Base-by-base conservation (phyloP, 2,329 filamentous ascomycete species). In the Aspergillus sp. region DNA sequence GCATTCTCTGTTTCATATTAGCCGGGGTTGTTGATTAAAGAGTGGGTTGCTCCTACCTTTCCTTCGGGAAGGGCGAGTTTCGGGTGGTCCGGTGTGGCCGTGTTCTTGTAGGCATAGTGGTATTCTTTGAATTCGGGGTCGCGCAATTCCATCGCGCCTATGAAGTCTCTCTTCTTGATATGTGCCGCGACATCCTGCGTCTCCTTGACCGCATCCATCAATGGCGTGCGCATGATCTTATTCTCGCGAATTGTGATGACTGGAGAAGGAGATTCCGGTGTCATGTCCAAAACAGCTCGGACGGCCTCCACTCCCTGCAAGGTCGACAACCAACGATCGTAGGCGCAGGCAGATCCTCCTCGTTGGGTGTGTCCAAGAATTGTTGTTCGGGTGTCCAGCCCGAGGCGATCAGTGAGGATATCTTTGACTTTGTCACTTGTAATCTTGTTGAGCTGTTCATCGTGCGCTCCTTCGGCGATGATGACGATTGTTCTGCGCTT, bases 401-500 rank as follows among this genome's bases (percentile, higher is more conserved):
- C 87, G 5, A 97, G 85, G 11, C 90, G 87, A 19, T 89, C 80
- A 39, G 91, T 88, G n/a, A 99, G 85, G 51, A 98, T 86, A 66
- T 93, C 85, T 74, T 95, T 96, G 75, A 99, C 90, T 76, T 89
- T 88, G 17, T 82, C 79, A 9, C 91, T 87, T 0, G 86, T 86
- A 68, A 99, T 96, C 76, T 91, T 93, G 71, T 89, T 90, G 58
- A 96, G 86, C 53, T 93, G 79, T 63, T 84, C 84, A 77, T 97
- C 93, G 65, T 93, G 89, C 47, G 95, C 95, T 65, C 95, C 95
- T 77, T 99, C 95, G 52, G 95, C 95, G 52, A 99, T 90, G 68
- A 99, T 96, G 68, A 99, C 93, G 68, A 98, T 98, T 1, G 95
- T 98, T 81, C 96, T 96, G 68, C 95, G 86, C 84, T 98, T 99